Conservation (phyloP, 164 flowering plant genomes). For the Annona squamosa region DNA sequence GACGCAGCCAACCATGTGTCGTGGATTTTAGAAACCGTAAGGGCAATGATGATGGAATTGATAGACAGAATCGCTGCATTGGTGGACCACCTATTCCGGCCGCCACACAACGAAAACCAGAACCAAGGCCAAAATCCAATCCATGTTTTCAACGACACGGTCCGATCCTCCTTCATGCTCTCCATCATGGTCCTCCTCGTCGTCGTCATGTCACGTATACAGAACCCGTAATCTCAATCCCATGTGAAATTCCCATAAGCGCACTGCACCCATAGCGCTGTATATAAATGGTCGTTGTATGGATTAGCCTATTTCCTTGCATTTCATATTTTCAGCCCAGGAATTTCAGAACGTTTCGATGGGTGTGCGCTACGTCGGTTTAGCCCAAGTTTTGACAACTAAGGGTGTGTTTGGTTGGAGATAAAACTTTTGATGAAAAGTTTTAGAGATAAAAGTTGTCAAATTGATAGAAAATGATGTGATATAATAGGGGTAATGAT, state of each 20-base stretch:
- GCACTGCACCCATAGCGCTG: background rate
- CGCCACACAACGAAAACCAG: constrained; percentile 13
- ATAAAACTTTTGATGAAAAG: too few species aligned
- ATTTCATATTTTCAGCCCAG: too few species aligned
- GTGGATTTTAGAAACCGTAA: constrained; percentile 35
- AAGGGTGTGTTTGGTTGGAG: too few species aligned
- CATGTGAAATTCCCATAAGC: background rate
- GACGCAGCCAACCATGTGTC: constrained; percentile 14
- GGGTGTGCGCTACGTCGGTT: too few species aligned
- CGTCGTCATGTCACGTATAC: constrained; percentile 49
- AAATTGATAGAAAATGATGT: too few species aligned
- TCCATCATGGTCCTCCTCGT: constrained; percentile 55
- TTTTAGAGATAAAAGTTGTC: too few species aligned
- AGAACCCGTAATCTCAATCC: constrained; percentile 18
- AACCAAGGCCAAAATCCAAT: background rate
- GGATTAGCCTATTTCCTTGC: too few species aligned
- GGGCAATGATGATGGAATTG: constrained; percentile 35
- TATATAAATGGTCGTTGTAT: background rate
- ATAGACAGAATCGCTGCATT: constrained; percentile 30
- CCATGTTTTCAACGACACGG: constrained; percentile 36
- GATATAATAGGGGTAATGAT: too few species aligned
- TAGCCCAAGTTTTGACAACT: too few species aligned
- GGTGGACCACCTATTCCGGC: constrained; percentile 29
- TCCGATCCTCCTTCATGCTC: constrained; percentile 55
- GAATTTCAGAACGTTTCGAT: too few species aligned